Base-by-base conservation (phyloP, 805 yeast genomes). In the Saccharomyces kudriavzevii region DNA sequence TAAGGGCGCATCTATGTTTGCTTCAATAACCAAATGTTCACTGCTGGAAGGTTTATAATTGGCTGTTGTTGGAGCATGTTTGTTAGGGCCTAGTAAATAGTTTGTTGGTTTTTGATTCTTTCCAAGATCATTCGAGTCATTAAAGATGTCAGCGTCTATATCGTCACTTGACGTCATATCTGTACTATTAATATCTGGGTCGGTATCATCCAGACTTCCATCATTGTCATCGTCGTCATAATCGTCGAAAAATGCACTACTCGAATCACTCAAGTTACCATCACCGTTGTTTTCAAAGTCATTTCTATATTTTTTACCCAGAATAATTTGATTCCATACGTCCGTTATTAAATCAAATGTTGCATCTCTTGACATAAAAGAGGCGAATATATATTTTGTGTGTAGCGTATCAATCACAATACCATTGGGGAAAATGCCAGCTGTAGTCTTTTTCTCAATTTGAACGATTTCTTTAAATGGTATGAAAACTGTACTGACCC, bases 401-500 rank as follows among this genome's bases (percentile, higher is more conserved):
- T 84, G 87, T 49, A 83, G 68, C 0, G 90, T 85, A 53, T 80
- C 77, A 25, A 85, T 76, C 47, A 78, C 76, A 57, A 85, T 77
- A 0, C 87, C 89, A 62, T 85, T 85, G 5, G 89, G 89, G 56
- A 85, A 83, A n/a, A 85, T 71, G 0, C 82, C 83, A 0, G 84
- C 86, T 0, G 89, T 84, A 14, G 80, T 76, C 64, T 77, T 80
- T 66, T 84, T 85, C 56, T 82, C 85, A 24, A 85, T 75, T 57
- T 80, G 81, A 29, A 83, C 76, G 25, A 85, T 80, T 58, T 85
- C 87, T 52, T 74, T 77, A 50, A 83, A 73, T 2, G 87, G 82
- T 4, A 85, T 76, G 4, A 76, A 64, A 22, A 83, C 63, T 56
- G 79, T 78, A 1, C 88, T 84, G 1, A 81, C 82, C 76, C 84